Evolutionary conservation across 495 filamentous ascomycete genomes (phyloP).

Genomic region (Hyaloscypha hepaticicola): DNA sequence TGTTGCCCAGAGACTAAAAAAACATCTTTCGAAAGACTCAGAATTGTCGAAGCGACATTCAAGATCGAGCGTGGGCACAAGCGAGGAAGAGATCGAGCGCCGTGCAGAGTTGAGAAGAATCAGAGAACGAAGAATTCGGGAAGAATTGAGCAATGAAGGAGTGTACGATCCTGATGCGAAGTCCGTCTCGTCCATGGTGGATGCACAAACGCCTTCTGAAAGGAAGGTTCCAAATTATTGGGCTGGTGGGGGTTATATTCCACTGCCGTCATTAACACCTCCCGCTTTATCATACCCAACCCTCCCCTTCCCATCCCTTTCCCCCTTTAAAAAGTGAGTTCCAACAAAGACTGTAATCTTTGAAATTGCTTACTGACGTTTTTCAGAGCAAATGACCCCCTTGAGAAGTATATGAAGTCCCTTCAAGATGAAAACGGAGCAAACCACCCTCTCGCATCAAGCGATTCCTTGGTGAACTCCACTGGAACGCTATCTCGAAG

Average conservation of each 20-base stretch:
- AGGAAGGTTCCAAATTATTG: constrained; percentile 5
- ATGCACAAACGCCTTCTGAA: not conserved
- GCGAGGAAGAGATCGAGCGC: constrained; percentile 48
- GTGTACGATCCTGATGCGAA: constrained; percentile 34
- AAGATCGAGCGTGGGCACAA: constrained; percentile 42
- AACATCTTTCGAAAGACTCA: constrained; percentile 47
- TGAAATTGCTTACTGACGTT: constrained; percentile 1
- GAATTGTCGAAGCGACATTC: constrained; percentile 38
- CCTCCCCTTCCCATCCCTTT: not conserved
- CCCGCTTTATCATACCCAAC: constrained; percentile 8
- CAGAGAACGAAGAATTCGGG: constrained; percentile 50
- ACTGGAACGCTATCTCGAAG: constrained; percentile 14
- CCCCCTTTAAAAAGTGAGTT: constrained; percentile 11
- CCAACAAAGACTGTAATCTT: not conserved
- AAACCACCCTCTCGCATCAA: not conserved
- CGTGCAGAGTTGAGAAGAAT: constrained; percentile 51
- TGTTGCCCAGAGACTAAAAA: constrained; percentile 37
- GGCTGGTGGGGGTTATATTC: constrained; percentile 5
- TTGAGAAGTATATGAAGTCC: not conserved
- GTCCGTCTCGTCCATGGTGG: constrained; percentile 20
- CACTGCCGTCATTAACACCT: constrained; percentile 9
- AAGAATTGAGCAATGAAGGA: constrained; percentile 44
- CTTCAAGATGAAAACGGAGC: not conserved
- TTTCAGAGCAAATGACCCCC: constrained; percentile 10
- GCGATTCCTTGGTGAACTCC: constrained; percentile 4